phyloP scores from a whole-genome alignment of 768 basidiomycete genomes.

The Cystofilobasidium macerans region DNA sequence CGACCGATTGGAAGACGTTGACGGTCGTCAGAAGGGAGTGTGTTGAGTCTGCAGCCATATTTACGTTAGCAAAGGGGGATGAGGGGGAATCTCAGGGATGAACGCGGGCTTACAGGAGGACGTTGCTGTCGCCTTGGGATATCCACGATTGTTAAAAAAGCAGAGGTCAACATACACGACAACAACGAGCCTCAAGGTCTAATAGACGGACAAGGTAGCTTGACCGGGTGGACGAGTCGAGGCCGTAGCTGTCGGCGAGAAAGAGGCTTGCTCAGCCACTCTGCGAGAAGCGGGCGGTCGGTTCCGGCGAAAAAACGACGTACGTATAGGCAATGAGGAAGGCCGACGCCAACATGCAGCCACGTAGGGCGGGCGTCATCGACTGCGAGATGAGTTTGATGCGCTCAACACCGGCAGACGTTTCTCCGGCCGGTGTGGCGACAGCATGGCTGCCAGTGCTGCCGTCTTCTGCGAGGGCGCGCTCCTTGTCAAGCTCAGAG shows the following conservation, averaged over 20 bases:
- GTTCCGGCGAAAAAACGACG: slow-evolving; percentile 18
- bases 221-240: slow-evolving; percentile 25
- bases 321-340: slow-evolving; percentile 36
- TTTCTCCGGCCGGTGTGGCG: background rate
- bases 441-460: background rate
- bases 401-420: background rate
- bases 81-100: background rate
- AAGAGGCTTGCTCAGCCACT: background rate
- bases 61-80: too few species aligned
- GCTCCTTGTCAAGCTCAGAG: too few species aligned
- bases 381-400: slow-evolving; percentile 2
- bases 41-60: slow-evolving; percentile 17
- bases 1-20: slow-evolving; percentile 33
- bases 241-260: slow-evolving; percentile 8
- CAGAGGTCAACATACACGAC: slow-evolving; percentile 6
- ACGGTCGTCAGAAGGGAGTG: slow-evolving; percentile 34
- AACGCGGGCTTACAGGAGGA: background rate
- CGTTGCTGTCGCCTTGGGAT: too few species aligned
- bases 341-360: slow-evolving; percentile 29
- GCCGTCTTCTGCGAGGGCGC: background rate
- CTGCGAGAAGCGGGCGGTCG: background rate
- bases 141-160: too few species aligned
- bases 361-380: background rate
- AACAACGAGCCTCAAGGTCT: slow-evolving; percentile 19
- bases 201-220: slow-evolving; percentile 26